Evolutionary conservation across 768 basidiomycete species (phyloP), one percentile per base, ranked within the genome.

Genomic region (Tubosaeta sp.): DNA sequence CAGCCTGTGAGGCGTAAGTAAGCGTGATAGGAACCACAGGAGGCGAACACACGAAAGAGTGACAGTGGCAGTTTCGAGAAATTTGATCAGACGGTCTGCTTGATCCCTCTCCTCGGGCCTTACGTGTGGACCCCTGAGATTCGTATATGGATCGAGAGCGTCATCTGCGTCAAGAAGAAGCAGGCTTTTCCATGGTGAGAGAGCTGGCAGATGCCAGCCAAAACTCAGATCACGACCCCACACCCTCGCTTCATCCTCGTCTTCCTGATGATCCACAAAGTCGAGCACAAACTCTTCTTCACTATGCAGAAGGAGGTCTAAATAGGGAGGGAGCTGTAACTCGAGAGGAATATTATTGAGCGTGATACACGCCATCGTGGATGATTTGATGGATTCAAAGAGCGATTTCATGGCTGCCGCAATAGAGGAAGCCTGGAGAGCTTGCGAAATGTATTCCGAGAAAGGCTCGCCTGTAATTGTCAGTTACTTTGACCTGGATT

Each of bases 181-280:
- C 14, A 98, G 65, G 19, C 90, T 87, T 63, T 96, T 96, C 95
- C 95, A 98, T 6, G 95, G 94, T 14, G 82, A 76, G 21, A 97
- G 76, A 16, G 79, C 71, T 9, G 87, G 83, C 3, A 92, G 71
- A 41, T 77, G 76, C 86, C 86, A 91, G 3, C 88, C 88, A 49
- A 82, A 73, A 58, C 76, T 67, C 67, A 89, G 75, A 48, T 85
- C 84, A 32, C 74, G 76, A 16, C 84, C 86, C 88, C 90, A 89
- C 7, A 70, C 69, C 41, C 72, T 70, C 16, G 71, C 60, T 32
- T 75, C 73, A 36, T 75, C 78, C 36, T 80, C 80, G 41, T 83
- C 80, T 18, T 80, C 80, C 21, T 74, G 72, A 18, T 73, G 69
- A 29, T 77, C 74, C 25, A 76, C 63, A 45, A 73, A 73, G 51